Base-by-base conservation (phyloP, 2,329 filamentous ascomycete genomes). In the Talaromyces sp. region DNA sequence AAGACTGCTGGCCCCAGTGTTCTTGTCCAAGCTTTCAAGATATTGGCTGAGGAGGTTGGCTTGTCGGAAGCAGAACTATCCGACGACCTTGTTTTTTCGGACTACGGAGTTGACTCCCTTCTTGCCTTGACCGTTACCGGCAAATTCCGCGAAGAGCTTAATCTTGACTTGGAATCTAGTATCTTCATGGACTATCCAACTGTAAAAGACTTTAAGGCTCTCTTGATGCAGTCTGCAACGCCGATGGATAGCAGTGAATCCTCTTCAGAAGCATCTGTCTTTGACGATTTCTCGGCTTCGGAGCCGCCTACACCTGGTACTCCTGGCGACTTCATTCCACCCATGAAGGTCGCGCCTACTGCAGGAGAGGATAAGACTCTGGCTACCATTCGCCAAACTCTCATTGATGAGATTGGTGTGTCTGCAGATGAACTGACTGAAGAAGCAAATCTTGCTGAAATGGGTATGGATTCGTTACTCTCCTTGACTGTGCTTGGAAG, bases 381-480 rank as follows among this genome's bases (percentile, higher is more conserved):
- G 66, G 74, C 74, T 52, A 19, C 56, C 39, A 79, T 81, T 33
- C 72, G 77, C n/a, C 69, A 73, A 11, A 80, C 77, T 41, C 71
- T 82, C 47, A 75, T 78, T 1, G 76, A 80, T 57, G 79, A 82
- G 63, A 81, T 81, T 67, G 80, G 79, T 35, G 74, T 82, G 39
- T 69, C 77, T 11, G 70, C 77, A 2, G 73, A 73, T 10, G 80
- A 82, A 49, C 73, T 82, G 31, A 70, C 74, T 10, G 76, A 73
- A 31, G 72, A 77, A 9, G 75, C 76, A 11, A 80, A 80, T 63
- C 72, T 82, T 47, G 74, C 71, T 25, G 77, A 79, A 61, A 74
- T 82, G 69, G 80, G 80, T 5, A 79, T 82, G 73, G 80, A 82
- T 65, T 82, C 80, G 3, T 70, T 82, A 27, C 79, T 82, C 73